These are phyloP conservation scores for Dryas integrifolia DNA, from an alignment of 331 rosid species.

Conservation along the genomic window DNA sequence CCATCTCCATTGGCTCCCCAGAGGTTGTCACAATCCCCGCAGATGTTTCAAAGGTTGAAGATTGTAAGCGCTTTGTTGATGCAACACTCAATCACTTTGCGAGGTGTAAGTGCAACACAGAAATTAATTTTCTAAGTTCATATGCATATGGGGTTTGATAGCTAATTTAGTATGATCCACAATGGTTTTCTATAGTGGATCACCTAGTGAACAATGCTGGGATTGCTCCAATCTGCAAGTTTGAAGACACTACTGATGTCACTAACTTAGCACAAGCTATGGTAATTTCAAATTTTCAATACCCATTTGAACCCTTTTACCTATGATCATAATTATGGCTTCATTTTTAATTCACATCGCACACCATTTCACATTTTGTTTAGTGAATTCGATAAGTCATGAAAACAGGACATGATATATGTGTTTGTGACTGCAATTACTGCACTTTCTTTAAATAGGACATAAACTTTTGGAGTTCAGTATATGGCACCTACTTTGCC, in stretches of 20 bases:
- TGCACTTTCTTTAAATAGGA: constrained; percentile 34
- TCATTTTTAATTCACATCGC: background rate
- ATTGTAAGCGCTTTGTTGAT: constrained; percentile 40
- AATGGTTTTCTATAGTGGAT: constrained; percentile 31
- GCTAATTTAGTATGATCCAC: background rate
- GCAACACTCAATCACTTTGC: constrained; percentile 36
- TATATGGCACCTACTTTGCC: constrained; percentile 42
- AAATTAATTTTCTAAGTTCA: background rate
- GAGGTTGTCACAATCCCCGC: constrained; percentile 41
- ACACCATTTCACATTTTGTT: background rate
- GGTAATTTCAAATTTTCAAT: constrained; percentile 14
- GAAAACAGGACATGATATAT: too few relatives aligned
- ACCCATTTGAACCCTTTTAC: background rate
- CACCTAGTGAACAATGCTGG: constrained; percentile 61
- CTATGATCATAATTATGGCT: background rate
- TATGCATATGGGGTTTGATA: background rate
- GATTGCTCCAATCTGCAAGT: constrained; percentile 33
- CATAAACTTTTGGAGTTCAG: constrained; percentile 57
- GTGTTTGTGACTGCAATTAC: background rate
- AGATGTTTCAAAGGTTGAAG: constrained; percentile 42
- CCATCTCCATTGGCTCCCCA: constrained; percentile 36
- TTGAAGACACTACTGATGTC: constrained; percentile 38
- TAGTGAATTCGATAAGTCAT: background rate
- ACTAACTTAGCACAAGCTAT: constrained; percentile 36
- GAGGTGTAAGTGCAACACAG: constrained; percentile 23